A percentile compares a stretch with the other conserved stretches of the same genome.
Conservation (phyloP, 306 rosid genomes). For the Trifolium pratense region DNA sequence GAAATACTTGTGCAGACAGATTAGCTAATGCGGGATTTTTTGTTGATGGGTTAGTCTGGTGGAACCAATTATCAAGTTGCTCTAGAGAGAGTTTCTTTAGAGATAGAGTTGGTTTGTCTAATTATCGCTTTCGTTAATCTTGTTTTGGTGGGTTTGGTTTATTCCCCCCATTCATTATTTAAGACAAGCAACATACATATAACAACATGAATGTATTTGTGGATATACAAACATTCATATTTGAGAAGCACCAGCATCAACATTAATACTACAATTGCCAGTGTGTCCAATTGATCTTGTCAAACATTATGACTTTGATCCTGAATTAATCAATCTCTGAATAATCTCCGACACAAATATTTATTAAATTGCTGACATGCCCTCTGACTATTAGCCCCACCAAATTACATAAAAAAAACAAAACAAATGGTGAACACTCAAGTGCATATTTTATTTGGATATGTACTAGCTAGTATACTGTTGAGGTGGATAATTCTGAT, state of each 20-base stretch:
- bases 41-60: no score
- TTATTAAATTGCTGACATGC: not conserved
- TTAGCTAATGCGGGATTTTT: no score
- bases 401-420: not conserved
- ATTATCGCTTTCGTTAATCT: no score
- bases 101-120: no score
- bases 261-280: not conserved
- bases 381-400: not conserved
- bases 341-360: not conserved
- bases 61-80: no score
- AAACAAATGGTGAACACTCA: no score
- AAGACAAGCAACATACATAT: not conserved
- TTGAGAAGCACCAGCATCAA: conserved; percentile 1
- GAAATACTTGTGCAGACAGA: no score
- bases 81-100: no score
- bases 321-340: not conserved
- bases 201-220: not conserved
- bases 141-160: no score
- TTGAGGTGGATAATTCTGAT: no score
- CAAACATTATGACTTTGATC: conserved; percentile 23
- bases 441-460: no score
- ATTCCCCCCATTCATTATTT: not conserved
- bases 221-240: not conserved
- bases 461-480: no score
- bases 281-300: not conserved